Percentiles rank a stretch among this genome's conserved stretches.
These are phyloP conservation scores for Sclerospora graminicola DNA, from an alignment of 352 stramenopile species.

Conservation along the genomic window DNA sequence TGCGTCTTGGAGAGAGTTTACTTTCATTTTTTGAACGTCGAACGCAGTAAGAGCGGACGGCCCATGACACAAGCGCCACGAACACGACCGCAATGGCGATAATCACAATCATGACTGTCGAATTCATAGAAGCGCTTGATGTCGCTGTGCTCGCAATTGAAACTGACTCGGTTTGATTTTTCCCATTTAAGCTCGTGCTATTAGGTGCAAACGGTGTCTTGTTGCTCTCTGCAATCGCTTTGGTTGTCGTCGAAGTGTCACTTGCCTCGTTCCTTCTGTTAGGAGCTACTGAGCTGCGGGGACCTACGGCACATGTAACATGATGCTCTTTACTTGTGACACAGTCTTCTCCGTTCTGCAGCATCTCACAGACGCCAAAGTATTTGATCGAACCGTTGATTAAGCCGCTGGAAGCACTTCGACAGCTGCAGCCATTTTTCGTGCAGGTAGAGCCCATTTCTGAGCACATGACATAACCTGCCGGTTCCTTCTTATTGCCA, in stretches of 20 bases:
- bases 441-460: conserved; percentile 24
- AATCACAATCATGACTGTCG: conserved; percentile 15
- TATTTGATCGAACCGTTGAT: conserved; percentile 13
- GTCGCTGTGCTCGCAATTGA: neutral
- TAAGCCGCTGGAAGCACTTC: conserved; percentile 5
- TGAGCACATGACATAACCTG: conserved; percentile 18
- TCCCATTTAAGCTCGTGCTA: conserved; percentile 3
- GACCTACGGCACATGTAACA: conserved; percentile 15
- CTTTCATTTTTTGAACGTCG: conserved; percentile 4
- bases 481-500: conserved; percentile 17
- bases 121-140: conserved; percentile 12
- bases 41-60: conserved; percentile 18
- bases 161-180: neutral
- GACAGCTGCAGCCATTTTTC: conserved; percentile 25
- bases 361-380: conserved; percentile 22
- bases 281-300: neutral
- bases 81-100: conserved; percentile 23
- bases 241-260: conserved; percentile 1
- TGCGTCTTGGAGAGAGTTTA: conserved; percentile 9
- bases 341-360: conserved; percentile 15
- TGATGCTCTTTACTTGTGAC: conserved; percentile 16
- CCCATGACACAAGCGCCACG: conserved; percentile 20
- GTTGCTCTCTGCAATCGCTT: conserved; percentile 14
- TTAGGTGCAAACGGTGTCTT: neutral
- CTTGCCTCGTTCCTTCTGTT: conserved; percentile 3